Base-by-base conservation (phyloP, 1,284 basidiomycete species). In the Tetrapyrgos nigripes region DNA sequence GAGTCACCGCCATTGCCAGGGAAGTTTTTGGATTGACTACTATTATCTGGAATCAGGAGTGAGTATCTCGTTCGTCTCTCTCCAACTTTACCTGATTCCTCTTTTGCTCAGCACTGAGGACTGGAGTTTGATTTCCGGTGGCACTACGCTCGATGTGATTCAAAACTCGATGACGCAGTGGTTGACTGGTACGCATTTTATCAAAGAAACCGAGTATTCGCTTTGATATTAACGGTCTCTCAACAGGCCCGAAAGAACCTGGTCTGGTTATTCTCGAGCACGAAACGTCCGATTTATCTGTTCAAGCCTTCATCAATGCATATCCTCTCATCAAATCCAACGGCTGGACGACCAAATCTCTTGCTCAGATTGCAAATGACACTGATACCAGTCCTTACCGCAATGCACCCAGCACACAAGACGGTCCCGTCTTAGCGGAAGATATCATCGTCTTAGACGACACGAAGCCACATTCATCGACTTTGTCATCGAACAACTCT, bases 181-280 rank as follows among this genome's bases (percentile, higher is more conserved):
- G 85, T 72, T 89, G 37, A 73, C 80, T 40, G 84, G 84, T 82
- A 46, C 40, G 73, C n/a, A n/a, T n/a, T 70, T 45, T 40, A 24
- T 19, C 43, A 21, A 29, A 24, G 49, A 24, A 28, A 13, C 28
- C 48, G n/a, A n/a, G n/a, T 43, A 53, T 44, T 31, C 47, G 24
- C 50, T 6, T 19, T 45, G 26, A 49, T 17, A 9, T 24, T 43
- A 50, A 47, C 21, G 47, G 8, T 50, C 61, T 56, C 54, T 62
- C 60, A 53, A 48, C 50, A 81, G 87, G 87, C 46, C 77, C 88
- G 50, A 91, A 93, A 70, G 73, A 71, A 10, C 87, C 89, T 9
- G 94, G 94, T 33, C 81, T 95, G 19, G 81, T 95, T 64, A 81
- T 93, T 60, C 82, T 96, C 62, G 91, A 96, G 74, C 94, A 97